Evolutionary conservation across 768 basidiomycete genomes (phyloP).

Genomic region (Boletus sensibilis): DNA sequence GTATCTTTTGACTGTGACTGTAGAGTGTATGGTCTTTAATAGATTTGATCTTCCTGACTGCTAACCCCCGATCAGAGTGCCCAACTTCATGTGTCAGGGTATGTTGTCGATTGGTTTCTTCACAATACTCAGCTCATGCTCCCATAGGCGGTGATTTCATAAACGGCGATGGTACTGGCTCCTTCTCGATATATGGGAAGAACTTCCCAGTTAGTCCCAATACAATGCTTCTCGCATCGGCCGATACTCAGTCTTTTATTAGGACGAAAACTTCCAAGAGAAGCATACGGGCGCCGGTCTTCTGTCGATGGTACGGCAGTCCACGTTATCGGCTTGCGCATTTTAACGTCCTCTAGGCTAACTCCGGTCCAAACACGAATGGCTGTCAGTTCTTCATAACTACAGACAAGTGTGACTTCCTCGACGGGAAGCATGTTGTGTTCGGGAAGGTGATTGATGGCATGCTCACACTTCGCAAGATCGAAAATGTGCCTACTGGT

Average conservation of each 20-base stretch:
- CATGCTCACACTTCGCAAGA: constrained; percentile 93
- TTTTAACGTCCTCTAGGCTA: constrained; percentile 57
- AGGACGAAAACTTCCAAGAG: constrained; percentile 95
- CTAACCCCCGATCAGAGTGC: constrained; percentile 51
- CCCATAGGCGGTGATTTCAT: constrained; percentile 85
- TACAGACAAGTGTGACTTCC: constrained; percentile 89
- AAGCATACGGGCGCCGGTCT: constrained; percentile 87
- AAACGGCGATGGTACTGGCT: constrained; percentile 92
- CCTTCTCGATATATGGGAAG: constrained; percentile 95
- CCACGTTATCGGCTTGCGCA: background rate
- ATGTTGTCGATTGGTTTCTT: background rate
- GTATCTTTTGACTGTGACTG: constrained; percentile 10
- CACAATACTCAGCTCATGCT: background rate
- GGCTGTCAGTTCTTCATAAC: constrained; percentile 99
- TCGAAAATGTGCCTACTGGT: constrained; percentile 93
- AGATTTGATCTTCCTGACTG: background rate
- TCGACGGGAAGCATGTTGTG: constrained; percentile 93
- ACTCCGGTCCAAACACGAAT: constrained; percentile 92
- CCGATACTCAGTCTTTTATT: background rate
- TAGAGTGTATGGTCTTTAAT: constrained; percentile 62
- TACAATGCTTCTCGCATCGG: background rate
- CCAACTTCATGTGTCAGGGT: constrained; percentile 97
- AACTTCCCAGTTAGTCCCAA: constrained; percentile 71
- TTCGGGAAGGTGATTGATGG: constrained; percentile 91
- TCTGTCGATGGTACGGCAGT: constrained; percentile 74